Base-by-base conservation (phyloP, 116 monocot genomes). In the Trichopus zeylanicus region DNA sequence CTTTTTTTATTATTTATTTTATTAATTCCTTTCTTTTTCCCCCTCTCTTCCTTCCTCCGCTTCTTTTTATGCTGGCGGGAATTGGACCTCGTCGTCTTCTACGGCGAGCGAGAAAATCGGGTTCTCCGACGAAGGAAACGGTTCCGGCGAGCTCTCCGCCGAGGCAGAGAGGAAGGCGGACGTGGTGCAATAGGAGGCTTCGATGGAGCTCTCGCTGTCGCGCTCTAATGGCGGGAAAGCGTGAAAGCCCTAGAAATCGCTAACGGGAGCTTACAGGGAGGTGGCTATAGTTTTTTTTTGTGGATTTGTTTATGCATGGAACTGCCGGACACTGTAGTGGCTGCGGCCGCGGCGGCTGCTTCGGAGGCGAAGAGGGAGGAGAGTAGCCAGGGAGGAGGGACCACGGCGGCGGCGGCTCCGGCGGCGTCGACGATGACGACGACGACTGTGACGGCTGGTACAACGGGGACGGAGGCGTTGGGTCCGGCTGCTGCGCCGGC, bases 271-370 rank as follows among this genome's bases (percentile, higher is more conserved):
- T 42, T 42, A n/a, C 13, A 42, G 42, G 8, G 16, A n/a, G 42
- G 3, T 42, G 13, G 13, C 42, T 42, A 12, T n/a, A 3, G 42
- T 16, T 42, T 42, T 42, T 1, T 15, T 42, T 1, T 15, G 42
- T 42, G 42, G 42, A n/a, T 42, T 42, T 42, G n/a, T 69, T 53
- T 69, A 35, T 70, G 70, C 48, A 79, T 79, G 79, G 79, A 79
- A 24, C 66, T 51, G 21, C 70, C 56, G 20, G 67, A 73, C 33
- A 62, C 32, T 28, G 12, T 32, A n/a, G 18, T 4, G 13, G 42
- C 42, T 42, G 12, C 12, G 42, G 42, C 13, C 18, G 42, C 42
- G 39, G 30, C 19, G 29, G 42, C 63, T 24, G 30, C 67, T 16
- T 26, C 58, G 20, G 31, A 57, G 57, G 52, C 18, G 62, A 69